Evolutionary conservation across 305 asterid species (phyloP), one percentile per base, ranked within the genome.

Genomic region (Fraxinus nigra): DNA sequence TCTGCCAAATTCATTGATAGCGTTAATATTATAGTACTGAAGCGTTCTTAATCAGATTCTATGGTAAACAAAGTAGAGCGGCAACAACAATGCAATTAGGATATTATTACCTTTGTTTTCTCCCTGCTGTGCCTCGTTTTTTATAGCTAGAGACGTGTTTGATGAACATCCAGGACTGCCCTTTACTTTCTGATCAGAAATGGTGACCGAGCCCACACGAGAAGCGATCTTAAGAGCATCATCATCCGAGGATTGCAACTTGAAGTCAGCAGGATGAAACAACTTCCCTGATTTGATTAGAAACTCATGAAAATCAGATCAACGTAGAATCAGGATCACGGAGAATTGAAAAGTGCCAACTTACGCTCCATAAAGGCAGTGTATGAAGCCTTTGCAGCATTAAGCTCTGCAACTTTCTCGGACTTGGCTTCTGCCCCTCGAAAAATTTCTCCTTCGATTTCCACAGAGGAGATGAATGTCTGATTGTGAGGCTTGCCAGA

Each of bases 311-410:
- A 51, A 51, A 54, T 51, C 40, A 72, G 13, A 61, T 24, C 69
- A 33, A 54, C 14, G 22, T 20, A 59, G 38, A 28, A 35, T 65
- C 14, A 20, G 35, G n/a, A 24, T 63, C 75, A 2, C 14, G 1
- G 28, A 46, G 38, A 9, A 63, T 37, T 59, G 22, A 28, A 22
- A n/a, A 48, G n/a, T 18, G 7, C 30, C 43, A 54, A 75, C 84
- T 85, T 87, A 90, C 89, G 85, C 76, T 83, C 85, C 76, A 81
- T 14, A 3, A 85, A 69, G 40, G 73, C 72, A 28, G 84, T 85
- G 82, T 89, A 86, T 37, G 93, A 92, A 87, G 86, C 87, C 86
- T 88, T 89, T 3, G 95, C 92, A 84, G 93, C 90, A 38, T 78
- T 82, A 28, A 85, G 81, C 89, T 91, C 92, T 2, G 92, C 92